These are phyloP conservation scores for Spirogloea muscicola DNA, from an alignment of 139 green algal genomes.

Conservation along the genomic window DNA sequence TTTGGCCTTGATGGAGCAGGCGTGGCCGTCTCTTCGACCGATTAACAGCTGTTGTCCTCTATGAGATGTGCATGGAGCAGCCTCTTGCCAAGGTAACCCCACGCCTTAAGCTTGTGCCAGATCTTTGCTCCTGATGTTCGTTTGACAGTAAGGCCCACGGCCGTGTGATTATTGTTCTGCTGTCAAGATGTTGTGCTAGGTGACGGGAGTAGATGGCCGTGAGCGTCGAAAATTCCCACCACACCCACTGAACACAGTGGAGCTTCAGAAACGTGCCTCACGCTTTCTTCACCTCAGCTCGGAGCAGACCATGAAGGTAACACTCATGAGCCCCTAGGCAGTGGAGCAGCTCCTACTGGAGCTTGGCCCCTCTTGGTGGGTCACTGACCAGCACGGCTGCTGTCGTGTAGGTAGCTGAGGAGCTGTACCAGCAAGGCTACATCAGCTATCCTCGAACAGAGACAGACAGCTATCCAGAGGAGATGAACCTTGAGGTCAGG, in stretches of 20 bases:
- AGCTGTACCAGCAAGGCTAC: slow-evolving; percentile 93
- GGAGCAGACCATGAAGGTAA: slow-evolving; percentile 51
- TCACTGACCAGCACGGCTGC: slow-evolving; percentile 1
- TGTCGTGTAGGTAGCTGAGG: slow-evolving; percentile 90
- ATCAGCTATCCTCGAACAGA: slow-evolving; percentile 95
- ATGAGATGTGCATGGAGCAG: slow-evolving; percentile 65
- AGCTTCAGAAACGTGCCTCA: slow-evolving; percentile 89
- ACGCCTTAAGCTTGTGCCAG: too few species aligned
- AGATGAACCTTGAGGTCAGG: slow-evolving; percentile 37
- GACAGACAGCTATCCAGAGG: slow-evolving; percentile 71
- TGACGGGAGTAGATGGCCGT: slow-evolving; percentile 42
- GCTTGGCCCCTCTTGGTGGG: neutral
- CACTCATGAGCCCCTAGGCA: too few species aligned
- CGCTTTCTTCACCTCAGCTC: slow-evolving; percentile 66
- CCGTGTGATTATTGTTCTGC: too few species aligned
- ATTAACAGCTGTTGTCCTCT: slow-evolving; percentile 66
- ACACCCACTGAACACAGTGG: slow-evolving; percentile 85
- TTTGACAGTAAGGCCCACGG: too few species aligned
- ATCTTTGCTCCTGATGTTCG: too few species aligned
- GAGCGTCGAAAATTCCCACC: slow-evolving; percentile 64
- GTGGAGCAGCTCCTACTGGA: slow-evolving; percentile 46
- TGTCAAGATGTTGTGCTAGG: slow-evolving; percentile 16
- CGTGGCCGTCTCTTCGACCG: slow-evolving; percentile 83
- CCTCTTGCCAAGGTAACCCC: slow-evolving; percentile 56
- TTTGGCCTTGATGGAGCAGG: too few species aligned